phyloP scores from a whole-genome alignment of 345 rosid genomes.

The Citrus mangshanensis region DNA sequence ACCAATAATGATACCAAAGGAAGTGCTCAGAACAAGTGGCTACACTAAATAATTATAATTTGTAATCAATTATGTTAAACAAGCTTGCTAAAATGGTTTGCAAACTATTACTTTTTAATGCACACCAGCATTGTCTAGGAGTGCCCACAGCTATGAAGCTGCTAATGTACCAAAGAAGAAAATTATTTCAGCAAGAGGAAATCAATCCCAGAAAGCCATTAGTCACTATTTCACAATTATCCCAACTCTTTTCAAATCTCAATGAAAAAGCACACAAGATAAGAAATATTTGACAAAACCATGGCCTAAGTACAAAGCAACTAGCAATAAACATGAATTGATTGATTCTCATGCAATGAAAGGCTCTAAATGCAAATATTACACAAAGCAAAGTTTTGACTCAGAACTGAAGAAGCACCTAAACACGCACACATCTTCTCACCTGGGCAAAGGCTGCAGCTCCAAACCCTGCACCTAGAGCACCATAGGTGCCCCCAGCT shows the following conservation, averaged over 20 bases:
- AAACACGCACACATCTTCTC: not conserved
- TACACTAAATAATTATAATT: not conserved
- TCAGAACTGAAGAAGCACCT: not conserved
- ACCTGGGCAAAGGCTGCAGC: slow-evolving; percentile 61
- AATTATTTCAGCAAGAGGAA: not conserved
- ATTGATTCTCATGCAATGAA: not conserved
- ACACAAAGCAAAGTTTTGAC: not conserved
- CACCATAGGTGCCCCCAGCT: slow-evolving; percentile 47
- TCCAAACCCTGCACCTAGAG: slow-evolving; percentile 55
- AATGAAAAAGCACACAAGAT: not conserved
- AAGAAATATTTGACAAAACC: not conserved
- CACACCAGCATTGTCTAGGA: not conserved
- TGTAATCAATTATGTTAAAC: not conserved
- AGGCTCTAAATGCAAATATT: not conserved
- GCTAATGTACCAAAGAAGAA: not conserved
- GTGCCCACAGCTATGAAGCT: too few relatives aligned
- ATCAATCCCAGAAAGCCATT: not conserved
- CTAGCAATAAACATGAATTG: not conserved
- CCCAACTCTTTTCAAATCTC: not conserved
- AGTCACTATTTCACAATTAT: not conserved
- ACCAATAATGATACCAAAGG: not conserved
- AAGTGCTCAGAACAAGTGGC: not conserved
- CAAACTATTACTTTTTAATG: not conserved
- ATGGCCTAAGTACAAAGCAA: not conserved
- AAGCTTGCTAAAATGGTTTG: not conserved